A percentile compares a stretch with the other conserved stretches of the same genome.
Conservation (phyloP, 345 rosid species). For the Populus euphratica region DNA sequence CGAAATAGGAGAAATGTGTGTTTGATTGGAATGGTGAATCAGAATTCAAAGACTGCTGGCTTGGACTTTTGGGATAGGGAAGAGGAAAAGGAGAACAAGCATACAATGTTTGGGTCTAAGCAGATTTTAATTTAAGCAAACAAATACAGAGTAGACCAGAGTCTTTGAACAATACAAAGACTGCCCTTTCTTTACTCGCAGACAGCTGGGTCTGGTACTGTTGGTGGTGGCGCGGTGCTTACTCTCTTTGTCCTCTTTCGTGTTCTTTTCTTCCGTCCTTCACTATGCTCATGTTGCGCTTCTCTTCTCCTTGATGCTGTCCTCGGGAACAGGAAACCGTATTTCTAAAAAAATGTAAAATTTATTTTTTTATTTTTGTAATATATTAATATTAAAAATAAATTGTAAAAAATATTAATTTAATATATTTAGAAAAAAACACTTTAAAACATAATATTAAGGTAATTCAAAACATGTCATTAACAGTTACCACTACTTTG, state of each 20-base stretch:
- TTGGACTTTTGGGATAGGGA: background rate
- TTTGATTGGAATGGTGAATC: background rate
- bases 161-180: background rate
- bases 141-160: background rate
- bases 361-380: no score
- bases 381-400: no score
- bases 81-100: slow-evolving; percentile 21
- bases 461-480: no score
- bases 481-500: no score
- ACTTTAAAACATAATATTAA: no score
- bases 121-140: background rate
- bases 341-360: no score
- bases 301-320: background rate
- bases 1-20: background rate
- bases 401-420: no score
- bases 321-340: no score
- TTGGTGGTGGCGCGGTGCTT: background rate
- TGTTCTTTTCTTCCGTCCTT: background rate
- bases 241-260: slow-evolving; percentile 5
- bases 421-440: no score
- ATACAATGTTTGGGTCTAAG: slow-evolving; percentile 23
- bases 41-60: background rate
- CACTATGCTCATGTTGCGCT: background rate
- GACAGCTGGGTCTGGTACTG: background rate
- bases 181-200: background rate